Conservation (phyloP, 2,329 filamentous ascomycete species). For the Elsinoe arachidis region DNA sequence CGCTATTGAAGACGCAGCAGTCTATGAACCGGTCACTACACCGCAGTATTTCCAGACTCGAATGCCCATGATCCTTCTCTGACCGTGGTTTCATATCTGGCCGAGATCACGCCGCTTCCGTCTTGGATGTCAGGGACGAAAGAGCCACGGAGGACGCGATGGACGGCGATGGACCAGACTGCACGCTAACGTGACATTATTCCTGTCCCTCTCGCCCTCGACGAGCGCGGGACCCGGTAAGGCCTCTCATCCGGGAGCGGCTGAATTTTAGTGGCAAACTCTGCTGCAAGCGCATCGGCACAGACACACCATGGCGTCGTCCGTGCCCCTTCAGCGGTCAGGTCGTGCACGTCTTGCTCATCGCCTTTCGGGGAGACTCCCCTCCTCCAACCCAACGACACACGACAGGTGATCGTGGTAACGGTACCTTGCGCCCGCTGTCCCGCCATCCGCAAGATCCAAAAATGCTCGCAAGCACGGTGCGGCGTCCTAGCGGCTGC, state of each 20-base stretch:
- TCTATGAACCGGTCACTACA: not conserved
- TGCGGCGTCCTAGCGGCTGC: constrained; percentile 9
- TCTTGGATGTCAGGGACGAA: not conserved
- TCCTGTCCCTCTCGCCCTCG: not conserved
- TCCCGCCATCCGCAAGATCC: constrained; percentile 9
- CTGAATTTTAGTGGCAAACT: constrained; percentile 9
- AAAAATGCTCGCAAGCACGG: constrained; percentile 11
- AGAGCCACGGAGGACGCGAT: not conserved
- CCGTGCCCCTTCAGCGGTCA: not conserved
- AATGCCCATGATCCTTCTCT: not conserved
- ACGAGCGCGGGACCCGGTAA: not conserved
- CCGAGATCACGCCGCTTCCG: not conserved
- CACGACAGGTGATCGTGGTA: not conserved
- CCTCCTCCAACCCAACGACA: not conserved
- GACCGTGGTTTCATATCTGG: not conserved
- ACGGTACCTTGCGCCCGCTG: constrained; percentile 8
- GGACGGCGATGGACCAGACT: not conserved
- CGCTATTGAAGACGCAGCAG: not conserved
- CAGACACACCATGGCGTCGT: not conserved
- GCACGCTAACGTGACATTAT: constrained; percentile 6
- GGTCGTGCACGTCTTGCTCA: not conserved
- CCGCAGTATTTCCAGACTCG: not conserved
- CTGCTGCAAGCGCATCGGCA: not conserved
- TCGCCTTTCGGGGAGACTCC: not conserved
- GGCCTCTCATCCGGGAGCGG: not conserved